Evolutionary conservation across 495 filamentous ascomycete genomes (phyloP), one percentile per base, ranked within the genome.

Genomic region (Immersiella caudata): DNA sequence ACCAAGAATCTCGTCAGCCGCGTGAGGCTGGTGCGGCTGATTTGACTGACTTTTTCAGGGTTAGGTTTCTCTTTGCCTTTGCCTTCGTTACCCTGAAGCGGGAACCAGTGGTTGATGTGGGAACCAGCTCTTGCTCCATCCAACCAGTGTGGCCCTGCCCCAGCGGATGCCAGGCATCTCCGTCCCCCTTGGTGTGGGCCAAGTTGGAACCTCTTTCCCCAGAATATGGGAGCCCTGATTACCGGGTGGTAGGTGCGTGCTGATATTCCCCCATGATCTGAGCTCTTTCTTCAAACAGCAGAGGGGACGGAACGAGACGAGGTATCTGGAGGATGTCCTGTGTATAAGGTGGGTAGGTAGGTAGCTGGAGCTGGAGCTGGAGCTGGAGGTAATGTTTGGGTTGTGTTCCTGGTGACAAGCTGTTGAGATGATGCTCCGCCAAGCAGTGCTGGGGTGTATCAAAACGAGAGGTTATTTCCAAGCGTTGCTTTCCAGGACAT

Each of bases 11-110:
- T 12, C 21, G 14, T 62, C 60, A 62, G 60, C 60, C 60, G 60
- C 35, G 50, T 25, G 20, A 62, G 60, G 35, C 60, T 46, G 35
- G 4, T 62, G 60, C 60, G 60, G 60, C 60, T 62, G 60, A 62
- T 62, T 62, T 50, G 35, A 14, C 21, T 22, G 35, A n/a, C 21
- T 61, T 61, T 49, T 14, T 46, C 5, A 46, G 29, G 4, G 29
- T 33, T 46, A 14, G 40, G 2, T 46, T 46, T 46, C 2, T 14
- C 16, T 46, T 46, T 14, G 9, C 14, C 16, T 46, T 46, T 46
- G 4, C 40, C 5, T 46, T 18, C 2, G 16, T 12, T 12, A 5
- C 40, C 4, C 40, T 46, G 40, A 12, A 46, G 16, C 40, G 40
- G 40, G 29, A 8, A 33, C 40, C 11, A 14, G 14, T 8, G 29